A percentile compares a stretch with the other conserved stretches of the same genome.
Conservation (phyloP, 768 basidiomycete species). For the Phlebiopsis gigantea region DNA sequence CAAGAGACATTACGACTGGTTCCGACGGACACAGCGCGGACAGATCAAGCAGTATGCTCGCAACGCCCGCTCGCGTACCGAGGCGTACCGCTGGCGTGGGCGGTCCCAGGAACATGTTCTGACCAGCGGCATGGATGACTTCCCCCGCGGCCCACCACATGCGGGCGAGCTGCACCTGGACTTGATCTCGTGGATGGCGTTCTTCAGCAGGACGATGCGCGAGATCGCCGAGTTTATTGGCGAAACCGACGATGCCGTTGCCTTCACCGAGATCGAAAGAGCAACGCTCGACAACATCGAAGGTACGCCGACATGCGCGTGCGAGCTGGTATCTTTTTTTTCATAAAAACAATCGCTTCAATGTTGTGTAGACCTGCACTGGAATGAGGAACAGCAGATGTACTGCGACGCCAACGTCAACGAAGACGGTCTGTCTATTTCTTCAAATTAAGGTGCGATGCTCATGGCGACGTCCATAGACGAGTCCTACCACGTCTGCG, state of each 20-base stretch:
- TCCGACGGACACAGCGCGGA: constrained; percentile 88
- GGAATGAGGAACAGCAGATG: constrained; percentile 86
- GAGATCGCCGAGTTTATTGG: constrained; percentile 85
- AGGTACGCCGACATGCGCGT: constrained; percentile 38
- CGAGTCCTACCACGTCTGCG: constrained; percentile 87
- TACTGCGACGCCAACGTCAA: constrained; percentile 89
- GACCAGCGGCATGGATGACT: constrained; percentile 96
- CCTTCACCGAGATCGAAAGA: constrained; percentile 71
- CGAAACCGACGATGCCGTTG: constrained; percentile 76
- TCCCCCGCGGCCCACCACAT: constrained; percentile 86
- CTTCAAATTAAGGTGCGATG: neutral
- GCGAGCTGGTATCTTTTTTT: neutral
- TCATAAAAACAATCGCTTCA: neutral
- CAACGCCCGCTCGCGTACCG: constrained; percentile 76
- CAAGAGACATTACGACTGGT: constrained; percentile 94
- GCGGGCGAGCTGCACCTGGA: constrained; percentile 92
- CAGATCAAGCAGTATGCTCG: constrained; percentile 90
- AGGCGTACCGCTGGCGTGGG: constrained; percentile 94
- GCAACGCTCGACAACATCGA: constrained; percentile 84
- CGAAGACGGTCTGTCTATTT: constrained; percentile 59
- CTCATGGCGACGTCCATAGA: constrained; percentile 40
- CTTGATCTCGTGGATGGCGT: constrained; percentile 93
- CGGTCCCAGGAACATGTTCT: constrained; percentile 81
- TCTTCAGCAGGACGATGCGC: constrained; percentile 91
- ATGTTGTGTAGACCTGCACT: constrained; percentile 69